phyloP scores from a whole-genome alignment of 2,329 filamentous ascomycete species.

The Botrytis fabae region DNA sequence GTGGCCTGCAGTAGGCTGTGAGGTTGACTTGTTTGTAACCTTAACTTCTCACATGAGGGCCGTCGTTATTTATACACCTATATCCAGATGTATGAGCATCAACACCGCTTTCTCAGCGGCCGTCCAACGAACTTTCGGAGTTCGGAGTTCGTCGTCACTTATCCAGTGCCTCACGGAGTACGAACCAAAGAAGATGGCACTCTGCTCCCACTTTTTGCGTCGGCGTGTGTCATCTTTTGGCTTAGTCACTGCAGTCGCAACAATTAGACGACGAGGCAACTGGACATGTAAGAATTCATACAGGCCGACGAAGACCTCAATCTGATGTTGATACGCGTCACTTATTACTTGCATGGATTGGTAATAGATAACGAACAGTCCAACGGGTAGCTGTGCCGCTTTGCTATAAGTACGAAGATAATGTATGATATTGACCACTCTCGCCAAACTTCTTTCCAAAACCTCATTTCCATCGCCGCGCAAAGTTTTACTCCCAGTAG shows the following conservation, averaged over 20 bases:
- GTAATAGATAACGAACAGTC: neutral
- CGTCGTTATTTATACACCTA: neutral
- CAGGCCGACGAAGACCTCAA: neutral
- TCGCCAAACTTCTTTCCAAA: neutral
- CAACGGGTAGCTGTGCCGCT: too few relatives aligned
- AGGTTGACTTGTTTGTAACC: neutral
- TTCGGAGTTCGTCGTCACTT: neutral
- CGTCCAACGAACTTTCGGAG: too few relatives aligned
- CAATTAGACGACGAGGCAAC: neutral
- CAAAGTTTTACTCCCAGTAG: too few relatives aligned
- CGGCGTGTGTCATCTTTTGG: neutral
- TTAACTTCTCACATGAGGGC: neutral
- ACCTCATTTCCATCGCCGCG: neutral
- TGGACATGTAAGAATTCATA: neutral
- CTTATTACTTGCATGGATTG: neutral
- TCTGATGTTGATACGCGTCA: neutral
- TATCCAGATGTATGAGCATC: neutral
- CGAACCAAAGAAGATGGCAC: neutral
- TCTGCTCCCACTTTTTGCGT: neutral
- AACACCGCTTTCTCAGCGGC: neutral
- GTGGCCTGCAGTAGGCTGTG: neutral
- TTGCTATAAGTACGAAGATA: neutral
- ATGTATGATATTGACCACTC: neutral
- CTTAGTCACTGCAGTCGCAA: conserved; percentile 2
- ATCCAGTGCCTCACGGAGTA: neutral